Evolutionary conservation across 169 alveolate genomes (phyloP).

Genomic region (Babesia bigemina): DNA sequence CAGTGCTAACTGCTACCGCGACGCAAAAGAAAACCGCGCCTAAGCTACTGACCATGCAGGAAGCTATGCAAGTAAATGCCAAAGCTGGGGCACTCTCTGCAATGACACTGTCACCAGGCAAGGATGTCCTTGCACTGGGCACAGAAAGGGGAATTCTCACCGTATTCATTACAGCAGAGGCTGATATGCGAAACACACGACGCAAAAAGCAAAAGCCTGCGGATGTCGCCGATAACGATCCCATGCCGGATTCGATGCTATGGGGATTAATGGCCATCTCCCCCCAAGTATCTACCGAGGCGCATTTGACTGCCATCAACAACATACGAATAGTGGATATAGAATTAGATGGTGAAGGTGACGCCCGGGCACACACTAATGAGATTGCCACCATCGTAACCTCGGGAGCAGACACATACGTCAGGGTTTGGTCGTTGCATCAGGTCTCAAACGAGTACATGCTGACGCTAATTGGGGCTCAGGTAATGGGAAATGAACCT

Average conservation of each 20-base stretch:
- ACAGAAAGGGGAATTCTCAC: not conserved
- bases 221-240: not conserved
- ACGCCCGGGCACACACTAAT: too few species aligned
- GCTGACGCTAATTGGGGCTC: conserved; percentile 2
- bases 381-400: conserved; percentile 5
- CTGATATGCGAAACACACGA: too few species aligned
- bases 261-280: conserved; percentile 20
- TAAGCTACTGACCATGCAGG: too few species aligned
- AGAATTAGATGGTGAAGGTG: not conserved
- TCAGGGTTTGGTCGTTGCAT: conserved; percentile 8
- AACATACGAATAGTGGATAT: not conserved
- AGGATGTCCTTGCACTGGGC: conserved; percentile 11
- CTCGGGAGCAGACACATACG: not conserved
- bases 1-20: too few species aligned
- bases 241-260: not conserved
- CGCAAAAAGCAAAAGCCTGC: not conserved
- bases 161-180: not conserved
- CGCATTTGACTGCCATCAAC: conserved; percentile 11
- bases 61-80: too few species aligned
- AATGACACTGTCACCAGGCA: not conserved
- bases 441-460: not conserved
- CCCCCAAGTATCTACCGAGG: not conserved
- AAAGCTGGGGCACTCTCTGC: conserved; percentile 14
- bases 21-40: too few species aligned
- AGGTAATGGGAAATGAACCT: not conserved